Conservation (phyloP, 2,329 filamentous ascomycete genomes). For the Zymoseptoria brevis region DNA sequence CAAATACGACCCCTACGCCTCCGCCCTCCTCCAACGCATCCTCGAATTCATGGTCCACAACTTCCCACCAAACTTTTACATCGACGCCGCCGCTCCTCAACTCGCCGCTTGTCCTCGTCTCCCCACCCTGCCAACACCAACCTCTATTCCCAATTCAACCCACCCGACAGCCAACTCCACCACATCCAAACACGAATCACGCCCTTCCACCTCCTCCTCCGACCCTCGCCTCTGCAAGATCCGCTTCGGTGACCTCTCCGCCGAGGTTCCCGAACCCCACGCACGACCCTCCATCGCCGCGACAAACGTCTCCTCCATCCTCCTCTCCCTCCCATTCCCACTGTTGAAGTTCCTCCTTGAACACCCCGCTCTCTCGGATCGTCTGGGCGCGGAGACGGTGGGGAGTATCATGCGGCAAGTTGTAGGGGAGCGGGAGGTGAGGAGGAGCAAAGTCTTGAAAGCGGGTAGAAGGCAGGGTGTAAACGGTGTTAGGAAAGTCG, state of each 20-base stretch:
- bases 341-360: slow-evolving; percentile 60
- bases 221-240: slow-evolving; percentile 55
- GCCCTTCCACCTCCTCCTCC: slow-evolving; percentile 27
- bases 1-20: slow-evolving; percentile 49
- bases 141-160: background rate
- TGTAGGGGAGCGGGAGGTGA: slow-evolving; percentile 36
- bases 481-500: background rate
- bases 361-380: slow-evolving; percentile 46
- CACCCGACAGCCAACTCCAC: background rate
- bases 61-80: slow-evolving; percentile 52
- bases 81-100: slow-evolving; percentile 46
- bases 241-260: slow-evolving; percentile 60
- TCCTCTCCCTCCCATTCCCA: slow-evolving; percentile 63
- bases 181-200: slow-evolving; percentile 22
- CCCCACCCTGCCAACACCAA: slow-evolving; percentile 20
- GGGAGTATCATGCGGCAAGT: slow-evolving; percentile 35
- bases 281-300: slow-evolving; percentile 33
- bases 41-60: slow-evolving; percentile 53
- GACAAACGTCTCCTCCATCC: slow-evolving; percentile 54
- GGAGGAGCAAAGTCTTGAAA: slow-evolving; percentile 24
- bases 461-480: slow-evolving; percentile 5
- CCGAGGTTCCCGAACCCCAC: slow-evolving; percentile 31
- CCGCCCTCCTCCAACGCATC: slow-evolving; percentile 47
- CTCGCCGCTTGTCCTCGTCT: slow-evolving; percentile 42
- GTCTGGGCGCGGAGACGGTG: slow-evolving; percentile 34